Percentiles rank a stretch among this genome's conserved stretches.
phyloP scores from a whole-genome alignment of 2,329 filamentous ascomycete species.

The Sporothrix phasma region DNA sequence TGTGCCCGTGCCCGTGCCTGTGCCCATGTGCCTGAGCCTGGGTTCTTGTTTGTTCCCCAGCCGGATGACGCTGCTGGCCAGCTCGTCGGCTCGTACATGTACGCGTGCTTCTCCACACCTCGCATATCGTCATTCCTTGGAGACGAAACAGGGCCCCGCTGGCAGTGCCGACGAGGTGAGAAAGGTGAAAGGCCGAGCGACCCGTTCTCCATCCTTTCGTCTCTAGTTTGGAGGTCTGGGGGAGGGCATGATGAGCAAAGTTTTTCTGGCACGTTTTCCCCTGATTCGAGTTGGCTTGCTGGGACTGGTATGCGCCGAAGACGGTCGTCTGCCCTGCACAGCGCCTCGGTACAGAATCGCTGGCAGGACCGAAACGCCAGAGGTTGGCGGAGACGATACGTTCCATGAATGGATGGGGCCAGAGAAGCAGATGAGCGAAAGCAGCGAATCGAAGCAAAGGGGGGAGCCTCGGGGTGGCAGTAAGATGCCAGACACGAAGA shows the following conservation, averaged over 20 bases:
- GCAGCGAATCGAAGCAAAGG: too few species aligned
- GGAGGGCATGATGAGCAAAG: background rate
- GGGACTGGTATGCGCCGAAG: background rate
- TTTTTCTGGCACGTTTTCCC: background rate
- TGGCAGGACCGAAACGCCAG: background rate
- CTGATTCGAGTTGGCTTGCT: background rate
- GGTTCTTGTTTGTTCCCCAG: too few species aligned
- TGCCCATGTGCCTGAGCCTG: too few species aligned
- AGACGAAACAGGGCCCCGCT: background rate
- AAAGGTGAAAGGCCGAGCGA: background rate
- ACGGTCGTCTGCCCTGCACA: background rate
- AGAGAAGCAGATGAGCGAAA: too few species aligned
- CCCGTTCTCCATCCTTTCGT: background rate
- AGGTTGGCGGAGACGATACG: background rate
- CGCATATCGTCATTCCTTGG: background rate
- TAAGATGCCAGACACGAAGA: too few species aligned
- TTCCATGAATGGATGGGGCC: constrained; percentile 1
- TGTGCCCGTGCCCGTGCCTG: too few species aligned
- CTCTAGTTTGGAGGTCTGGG: background rate
- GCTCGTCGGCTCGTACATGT: too few species aligned
- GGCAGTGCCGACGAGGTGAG: background rate
- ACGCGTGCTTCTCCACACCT: constrained; percentile 1
- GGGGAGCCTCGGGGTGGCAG: too few species aligned
- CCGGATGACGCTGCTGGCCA: background rate
- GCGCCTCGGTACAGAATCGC: background rate